Evolutionary conservation across 2,329 filamentous ascomycete genomes (phyloP), one percentile per base, ranked within the genome.

Genomic region (Elsinoe fawcettii): DNA sequence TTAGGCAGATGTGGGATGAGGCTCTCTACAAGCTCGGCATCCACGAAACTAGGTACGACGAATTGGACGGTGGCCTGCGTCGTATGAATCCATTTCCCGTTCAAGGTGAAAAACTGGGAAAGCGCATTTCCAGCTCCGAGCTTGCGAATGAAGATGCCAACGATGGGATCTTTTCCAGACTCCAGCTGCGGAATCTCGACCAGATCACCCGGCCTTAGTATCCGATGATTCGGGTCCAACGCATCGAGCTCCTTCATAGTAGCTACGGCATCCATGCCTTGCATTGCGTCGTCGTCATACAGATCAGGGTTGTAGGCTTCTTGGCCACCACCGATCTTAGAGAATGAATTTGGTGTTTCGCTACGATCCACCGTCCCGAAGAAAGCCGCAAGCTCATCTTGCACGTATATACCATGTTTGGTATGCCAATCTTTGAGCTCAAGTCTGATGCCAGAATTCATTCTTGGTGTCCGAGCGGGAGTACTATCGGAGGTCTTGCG

Each of bases 1-100:
- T 67, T 64, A 0, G 82, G 82, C 2, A 84, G 69, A 64, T 78
- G 77, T 3, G 77, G 74, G 8, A 78, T 58, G 2, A 84, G 64
- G 1, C 74, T 71, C 11, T 74, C 64, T 2, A 84, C 61, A 23
- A 76, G 60, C 25, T 74, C 66, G 1, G 68, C 69, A 25, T 75
- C 67, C 8, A 78, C 71, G 61, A 79, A 80, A 22, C 70, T 68
- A 49, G 77, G 74, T 9, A 82, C 69, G 8, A 75, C 71, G 63
- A 77, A 82, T 46, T 75, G 72, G 6, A 81, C 66, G 30, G 69
- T 64, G 18, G 63, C 66, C 3, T 72, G 65, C 2, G 20, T 55
- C 14, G 69, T 63, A 61, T 77, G 71, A 18, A 71, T 59, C 77
- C 77, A 80, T 59, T 70, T 72, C 8, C 79, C 79, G 51, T 74